phyloP scores from a whole-genome alignment of 2,329 filamentous ascomycete species.

The Rhytidhysteron rufulum region DNA sequence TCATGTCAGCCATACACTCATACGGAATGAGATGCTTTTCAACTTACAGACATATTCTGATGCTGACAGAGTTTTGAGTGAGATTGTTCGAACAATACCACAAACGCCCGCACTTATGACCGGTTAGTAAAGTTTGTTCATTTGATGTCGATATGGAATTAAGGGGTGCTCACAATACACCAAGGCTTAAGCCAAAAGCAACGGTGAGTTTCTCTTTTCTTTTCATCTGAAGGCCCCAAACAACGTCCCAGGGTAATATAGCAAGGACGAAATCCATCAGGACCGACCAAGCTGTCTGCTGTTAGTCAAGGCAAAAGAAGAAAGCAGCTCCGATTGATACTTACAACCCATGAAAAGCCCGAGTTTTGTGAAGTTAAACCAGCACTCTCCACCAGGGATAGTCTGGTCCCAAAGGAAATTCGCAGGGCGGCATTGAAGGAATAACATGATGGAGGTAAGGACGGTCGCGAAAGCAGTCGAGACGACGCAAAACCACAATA shows the following conservation, averaged over 20 bases:
- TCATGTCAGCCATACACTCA: background rate
- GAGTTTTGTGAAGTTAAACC: constrained; percentile 23
- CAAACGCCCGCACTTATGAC: constrained; percentile 27
- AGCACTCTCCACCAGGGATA: constrained; percentile 20
- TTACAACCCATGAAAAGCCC: constrained; percentile 25
- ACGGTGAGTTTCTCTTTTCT: constrained; percentile 31
- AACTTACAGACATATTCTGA: constrained; percentile 23
- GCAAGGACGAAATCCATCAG: constrained; percentile 33
- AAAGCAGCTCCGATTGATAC: background rate
- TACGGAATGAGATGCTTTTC: no score
- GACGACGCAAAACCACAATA: constrained; percentile 28
- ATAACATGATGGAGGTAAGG: constrained; percentile 23
- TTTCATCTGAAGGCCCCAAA: constrained; percentile 33
- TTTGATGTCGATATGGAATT: background rate
- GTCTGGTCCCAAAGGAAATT: constrained; percentile 24
- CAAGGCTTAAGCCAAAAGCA: constrained; percentile 25
- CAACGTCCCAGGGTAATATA: constrained; percentile 30
- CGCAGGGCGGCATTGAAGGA: constrained; percentile 23
- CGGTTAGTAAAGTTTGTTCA: no score
- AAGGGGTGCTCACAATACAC: constrained; percentile 19
- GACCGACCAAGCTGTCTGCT: constrained; percentile 23
- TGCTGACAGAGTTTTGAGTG: constrained; percentile 23
- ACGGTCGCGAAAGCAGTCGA: constrained; percentile 21
- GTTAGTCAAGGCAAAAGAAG: constrained; percentile 5
- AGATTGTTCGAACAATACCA: constrained; percentile 26